These are phyloP conservation scores for Dendrobium officinale DNA, from an alignment of 106 monocot species.

Conservation along the genomic window DNA sequence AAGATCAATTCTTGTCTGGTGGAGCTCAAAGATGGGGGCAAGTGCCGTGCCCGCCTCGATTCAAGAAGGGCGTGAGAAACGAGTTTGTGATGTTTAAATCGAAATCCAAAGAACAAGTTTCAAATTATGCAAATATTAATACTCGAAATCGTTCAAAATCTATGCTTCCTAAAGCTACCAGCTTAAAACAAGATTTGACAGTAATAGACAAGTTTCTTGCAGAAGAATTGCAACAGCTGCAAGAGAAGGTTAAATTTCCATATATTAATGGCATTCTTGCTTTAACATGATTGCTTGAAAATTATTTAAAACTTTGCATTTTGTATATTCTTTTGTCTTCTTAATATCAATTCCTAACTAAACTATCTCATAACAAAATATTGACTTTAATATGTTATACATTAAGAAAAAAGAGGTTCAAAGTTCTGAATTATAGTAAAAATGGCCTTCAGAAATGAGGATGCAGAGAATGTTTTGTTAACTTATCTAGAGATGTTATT, in stretches of 20 bases:
- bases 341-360: not conserved
- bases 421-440: no score
- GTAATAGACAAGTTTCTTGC: slow-evolving; percentile 32
- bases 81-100: slow-evolving; percentile 8
- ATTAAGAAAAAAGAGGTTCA: no score
- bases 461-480: no score
- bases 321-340: not conserved
- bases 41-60: slow-evolving; percentile 58
- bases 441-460: no score
- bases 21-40: slow-evolving; percentile 59
- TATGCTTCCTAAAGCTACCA: slow-evolving; percentile 9
- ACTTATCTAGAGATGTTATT: no score
- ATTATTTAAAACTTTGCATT: not conserved
- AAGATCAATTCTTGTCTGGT: slow-evolving; percentile 5
- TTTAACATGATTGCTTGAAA: not conserved
- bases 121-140: slow-evolving; percentile 8
- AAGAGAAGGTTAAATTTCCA: slow-evolving; percentile 22
- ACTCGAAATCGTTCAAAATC: not conserved
- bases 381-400: no score
- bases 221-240: slow-evolving; percentile 26
- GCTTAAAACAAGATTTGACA: slow-evolving; percentile 21
- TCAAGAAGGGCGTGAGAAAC: slow-evolving; percentile 16
- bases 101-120: slow-evolving; percentile 10
- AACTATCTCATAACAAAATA: no score
- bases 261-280: not conserved